Percentiles rank a stretch among this genome's conserved stretches.
These are phyloP conservation scores for Rubia peregrina DNA, from an alignment of 305 asterid genomes.

Conservation along the genomic window DNA sequence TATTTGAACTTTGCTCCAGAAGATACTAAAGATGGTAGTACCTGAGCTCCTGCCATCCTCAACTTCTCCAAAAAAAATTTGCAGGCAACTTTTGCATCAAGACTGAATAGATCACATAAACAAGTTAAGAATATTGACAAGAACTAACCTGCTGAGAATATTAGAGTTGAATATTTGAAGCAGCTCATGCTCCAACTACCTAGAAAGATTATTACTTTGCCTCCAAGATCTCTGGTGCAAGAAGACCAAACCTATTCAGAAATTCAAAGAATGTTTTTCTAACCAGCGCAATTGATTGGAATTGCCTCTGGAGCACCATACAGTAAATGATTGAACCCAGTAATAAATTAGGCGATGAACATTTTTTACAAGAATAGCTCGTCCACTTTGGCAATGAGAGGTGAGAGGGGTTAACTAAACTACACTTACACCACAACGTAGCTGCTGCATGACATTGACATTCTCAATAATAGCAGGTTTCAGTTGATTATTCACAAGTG, in stretches of 20 bases:
- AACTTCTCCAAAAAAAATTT: constrained; percentile 65
- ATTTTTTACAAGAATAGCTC: constrained; percentile 15
- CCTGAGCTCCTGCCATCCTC: constrained; percentile 83
- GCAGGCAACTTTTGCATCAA: constrained; percentile 68
- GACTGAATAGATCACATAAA: constrained; percentile 35
- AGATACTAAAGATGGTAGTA: constrained; percentile 25
- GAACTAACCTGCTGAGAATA: constrained; percentile 13
- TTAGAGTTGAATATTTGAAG: neutral
- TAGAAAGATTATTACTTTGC: constrained; percentile 38
- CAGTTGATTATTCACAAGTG: constrained; percentile 46
- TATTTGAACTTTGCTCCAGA: constrained; percentile 9
- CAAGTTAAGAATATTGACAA: constrained; percentile 21
- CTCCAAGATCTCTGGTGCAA: constrained; percentile 83
- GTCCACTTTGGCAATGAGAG: neutral
- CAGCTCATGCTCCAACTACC: neutral
- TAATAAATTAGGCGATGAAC: constrained; percentile 14
- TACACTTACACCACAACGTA: constrained; percentile 93
- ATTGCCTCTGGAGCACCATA: constrained; percentile 96
- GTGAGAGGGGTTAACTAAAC: neutral
- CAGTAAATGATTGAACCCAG: constrained; percentile 16
- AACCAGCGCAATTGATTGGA: constrained; percentile 95
- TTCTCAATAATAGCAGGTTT: constrained; percentile 91
- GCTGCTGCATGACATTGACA: constrained; percentile 77
- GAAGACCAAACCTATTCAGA: constrained; percentile 78
- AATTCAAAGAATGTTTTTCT: constrained; percentile 85